phyloP scores from a whole-genome alignment of 2,329 filamentous ascomycete genomes.

The Microdochium nivale region DNA sequence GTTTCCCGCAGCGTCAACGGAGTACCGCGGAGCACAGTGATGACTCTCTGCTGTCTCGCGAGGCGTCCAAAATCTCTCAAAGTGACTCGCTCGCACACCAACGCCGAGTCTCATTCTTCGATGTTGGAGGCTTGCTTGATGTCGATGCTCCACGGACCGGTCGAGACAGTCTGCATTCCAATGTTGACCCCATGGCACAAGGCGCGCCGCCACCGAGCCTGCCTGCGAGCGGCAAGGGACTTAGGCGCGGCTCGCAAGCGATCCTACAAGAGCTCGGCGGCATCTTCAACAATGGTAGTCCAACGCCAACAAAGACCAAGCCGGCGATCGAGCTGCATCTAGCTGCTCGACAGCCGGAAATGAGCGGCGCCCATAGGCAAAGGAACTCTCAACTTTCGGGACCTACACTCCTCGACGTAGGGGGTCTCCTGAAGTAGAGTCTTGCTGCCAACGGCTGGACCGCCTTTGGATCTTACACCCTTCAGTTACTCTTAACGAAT shows the following conservation, averaged over 20 bases:
- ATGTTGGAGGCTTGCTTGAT: constrained; percentile 70
- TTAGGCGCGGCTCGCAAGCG: constrained; percentile 46
- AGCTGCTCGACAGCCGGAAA: constrained; percentile 31
- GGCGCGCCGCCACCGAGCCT: constrained; percentile 31
- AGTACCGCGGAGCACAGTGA: constrained; percentile 33
- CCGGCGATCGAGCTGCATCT: constrained; percentile 35
- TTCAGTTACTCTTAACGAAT: too few relatives aligned
- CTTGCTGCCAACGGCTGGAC: background rate
- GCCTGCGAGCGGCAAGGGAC: constrained; percentile 33
- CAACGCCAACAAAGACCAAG: constrained; percentile 20
- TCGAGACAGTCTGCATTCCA: constrained; percentile 33
- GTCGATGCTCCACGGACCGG: constrained; percentile 29
- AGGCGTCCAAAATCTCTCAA: constrained; percentile 25
- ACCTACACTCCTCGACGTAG: constrained; percentile 27
- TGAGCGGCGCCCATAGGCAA: constrained; percentile 19
- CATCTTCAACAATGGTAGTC: constrained; percentile 28
- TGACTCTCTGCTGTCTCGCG: constrained; percentile 29
- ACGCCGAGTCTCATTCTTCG: constrained; percentile 69
- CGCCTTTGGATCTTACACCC: background rate
- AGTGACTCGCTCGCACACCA: constrained; percentile 35
- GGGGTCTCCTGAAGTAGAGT: constrained; percentile 27
- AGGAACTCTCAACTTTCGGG: constrained; percentile 16
- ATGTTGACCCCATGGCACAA: constrained; percentile 26
- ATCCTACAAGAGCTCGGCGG: constrained; percentile 52
- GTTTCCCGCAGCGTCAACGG: constrained; percentile 31